Percentiles rank a stretch among this genome's conserved stretches.
phyloP scores from a whole-genome alignment of 2,329 filamentous ascomycete genomes.

The Penicillium sp. region DNA sequence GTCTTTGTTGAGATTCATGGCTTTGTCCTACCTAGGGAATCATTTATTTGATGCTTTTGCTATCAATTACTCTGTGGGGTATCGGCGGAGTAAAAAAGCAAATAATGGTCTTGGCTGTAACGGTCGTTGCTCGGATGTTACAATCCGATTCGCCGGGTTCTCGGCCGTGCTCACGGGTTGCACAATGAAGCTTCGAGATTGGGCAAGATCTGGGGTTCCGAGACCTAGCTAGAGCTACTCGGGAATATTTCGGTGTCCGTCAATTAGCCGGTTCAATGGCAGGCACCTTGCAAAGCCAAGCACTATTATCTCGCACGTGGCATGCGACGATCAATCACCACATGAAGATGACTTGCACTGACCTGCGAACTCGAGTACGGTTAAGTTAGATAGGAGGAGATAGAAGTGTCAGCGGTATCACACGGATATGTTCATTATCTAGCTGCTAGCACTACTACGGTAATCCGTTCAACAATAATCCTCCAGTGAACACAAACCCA shows the following conservation, averaged over 20 bases:
- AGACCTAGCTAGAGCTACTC: background rate
- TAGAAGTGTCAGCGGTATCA: background rate
- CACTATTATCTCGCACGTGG: background rate
- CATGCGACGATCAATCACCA: background rate
- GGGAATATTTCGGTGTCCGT: background rate
- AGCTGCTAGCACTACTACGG: conserved; percentile 13
- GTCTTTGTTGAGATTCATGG: background rate
- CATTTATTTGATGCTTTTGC: background rate
- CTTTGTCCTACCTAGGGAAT: background rate
- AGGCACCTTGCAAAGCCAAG: background rate
- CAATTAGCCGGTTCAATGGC: background rate
- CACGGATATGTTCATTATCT: conserved; percentile 23
- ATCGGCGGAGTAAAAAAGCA: background rate
- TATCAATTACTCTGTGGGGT: background rate
- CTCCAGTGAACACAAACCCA: conserved; percentile 8
- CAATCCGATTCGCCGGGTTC: background rate
- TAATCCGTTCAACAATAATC: conserved; percentile 6
- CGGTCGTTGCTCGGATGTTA: background rate
- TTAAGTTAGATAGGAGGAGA: background rate
- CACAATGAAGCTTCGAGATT: background rate
- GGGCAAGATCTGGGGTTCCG: background rate
- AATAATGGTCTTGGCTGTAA: background rate
- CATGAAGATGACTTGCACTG: background rate
- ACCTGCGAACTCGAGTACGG: background rate
- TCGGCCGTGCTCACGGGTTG: background rate